Evolutionary conservation across 2,329 filamentous ascomycete genomes (phyloP).

Genomic region (Juglanconis oblonga): DNA sequence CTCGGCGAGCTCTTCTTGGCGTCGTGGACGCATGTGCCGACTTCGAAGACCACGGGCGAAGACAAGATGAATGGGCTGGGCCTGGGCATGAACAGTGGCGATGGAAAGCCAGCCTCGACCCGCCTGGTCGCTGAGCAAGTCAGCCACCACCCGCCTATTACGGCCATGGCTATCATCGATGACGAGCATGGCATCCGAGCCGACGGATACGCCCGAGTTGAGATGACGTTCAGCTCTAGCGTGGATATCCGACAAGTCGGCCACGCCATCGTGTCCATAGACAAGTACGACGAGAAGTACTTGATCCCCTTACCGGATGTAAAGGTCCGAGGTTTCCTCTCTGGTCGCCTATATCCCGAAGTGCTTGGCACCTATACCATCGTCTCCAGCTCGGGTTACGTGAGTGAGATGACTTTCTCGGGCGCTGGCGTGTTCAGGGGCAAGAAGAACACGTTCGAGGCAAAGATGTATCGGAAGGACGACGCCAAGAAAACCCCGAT

Average conservation of each 20-base stretch:
- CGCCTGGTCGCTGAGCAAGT: slow-evolving; percentile 46
- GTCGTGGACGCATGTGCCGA: slow-evolving; percentile 31
- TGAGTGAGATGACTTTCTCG: slow-evolving; percentile 45
- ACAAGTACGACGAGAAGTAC: slow-evolving; percentile 46
- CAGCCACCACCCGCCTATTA: slow-evolving; percentile 52
- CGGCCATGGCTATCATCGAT: slow-evolving; percentile 48
- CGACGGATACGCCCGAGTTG: slow-evolving; percentile 49
- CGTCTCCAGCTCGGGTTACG: slow-evolving; percentile 41
- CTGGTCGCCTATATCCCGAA: slow-evolving; percentile 47
- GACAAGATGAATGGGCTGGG: background rate
- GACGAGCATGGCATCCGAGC: slow-evolving; percentile 41
- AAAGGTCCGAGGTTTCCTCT: slow-evolving; percentile 45
- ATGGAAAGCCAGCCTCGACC: slow-evolving; percentile 28
- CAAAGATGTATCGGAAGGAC: slow-evolving; percentile 37
- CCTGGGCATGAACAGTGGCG: slow-evolving; percentile 25
- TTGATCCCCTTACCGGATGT: slow-evolving; percentile 47
- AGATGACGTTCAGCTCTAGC: slow-evolving; percentile 48
- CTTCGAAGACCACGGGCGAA: slow-evolving; percentile 10
- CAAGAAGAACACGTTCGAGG: slow-evolving; percentile 45
- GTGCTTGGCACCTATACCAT: slow-evolving; percentile 44
- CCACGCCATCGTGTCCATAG: slow-evolving; percentile 48
- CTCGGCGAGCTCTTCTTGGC: slow-evolving; percentile 49
- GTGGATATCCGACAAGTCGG: slow-evolving; percentile 50
- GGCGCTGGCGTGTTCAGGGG: slow-evolving; percentile 43
- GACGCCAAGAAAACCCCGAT: slow-evolving; percentile 32